Percentiles rank a stretch among this genome's conserved stretches.
These are phyloP conservation scores for Penicillium freii DNA, from an alignment of 2,329 filamentous ascomycete species.

Conservation along the genomic window DNA sequence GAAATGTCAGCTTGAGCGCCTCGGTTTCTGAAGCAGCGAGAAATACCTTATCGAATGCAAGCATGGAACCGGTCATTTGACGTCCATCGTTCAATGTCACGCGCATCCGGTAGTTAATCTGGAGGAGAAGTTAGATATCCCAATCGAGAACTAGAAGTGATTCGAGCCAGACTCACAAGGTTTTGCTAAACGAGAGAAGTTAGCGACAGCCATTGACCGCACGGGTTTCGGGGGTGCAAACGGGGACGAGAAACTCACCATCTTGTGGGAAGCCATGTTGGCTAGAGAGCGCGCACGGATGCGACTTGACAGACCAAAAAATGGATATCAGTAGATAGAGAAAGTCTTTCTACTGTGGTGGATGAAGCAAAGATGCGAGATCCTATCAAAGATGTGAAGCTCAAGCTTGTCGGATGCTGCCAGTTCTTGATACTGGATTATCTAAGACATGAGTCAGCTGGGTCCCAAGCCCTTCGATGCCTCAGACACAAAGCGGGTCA, in stretches of 20 bases:
- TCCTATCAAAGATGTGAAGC: conserved; percentile 18
- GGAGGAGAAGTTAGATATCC: conserved; percentile 47
- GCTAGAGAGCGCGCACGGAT: conserved; percentile 43
- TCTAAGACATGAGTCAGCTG: conserved; percentile 3
- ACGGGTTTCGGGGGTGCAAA: conserved; percentile 12
- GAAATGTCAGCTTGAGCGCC: conserved; percentile 7
- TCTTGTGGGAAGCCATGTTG: conserved; percentile 75
- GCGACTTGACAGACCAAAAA: conserved; percentile 42
- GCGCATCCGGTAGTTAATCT: conserved; percentile 99
- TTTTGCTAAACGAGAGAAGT: conserved; percentile 54
- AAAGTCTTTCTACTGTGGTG: conserved; percentile 16
- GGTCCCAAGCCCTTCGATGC: neutral
- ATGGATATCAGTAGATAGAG: conserved; percentile 28
- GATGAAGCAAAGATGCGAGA: conserved; percentile 19
- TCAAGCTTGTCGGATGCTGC: conserved; percentile 16
- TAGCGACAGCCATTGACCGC: conserved; percentile 53
- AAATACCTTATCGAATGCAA: conserved; percentile 91
- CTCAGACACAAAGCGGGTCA: neutral
- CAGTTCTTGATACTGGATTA: conserved; percentile 11
- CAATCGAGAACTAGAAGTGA: neutral
- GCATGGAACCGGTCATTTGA: conserved; percentile 96
- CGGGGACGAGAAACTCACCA: conserved; percentile 66
- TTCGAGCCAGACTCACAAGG: conserved; percentile 52
- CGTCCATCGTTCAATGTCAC: conserved; percentile 92
- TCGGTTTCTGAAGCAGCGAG: conserved; percentile 9